Conservation (phyloP, 2,329 filamentous ascomycete genomes). For the Albifimbria verrucaria region DNA sequence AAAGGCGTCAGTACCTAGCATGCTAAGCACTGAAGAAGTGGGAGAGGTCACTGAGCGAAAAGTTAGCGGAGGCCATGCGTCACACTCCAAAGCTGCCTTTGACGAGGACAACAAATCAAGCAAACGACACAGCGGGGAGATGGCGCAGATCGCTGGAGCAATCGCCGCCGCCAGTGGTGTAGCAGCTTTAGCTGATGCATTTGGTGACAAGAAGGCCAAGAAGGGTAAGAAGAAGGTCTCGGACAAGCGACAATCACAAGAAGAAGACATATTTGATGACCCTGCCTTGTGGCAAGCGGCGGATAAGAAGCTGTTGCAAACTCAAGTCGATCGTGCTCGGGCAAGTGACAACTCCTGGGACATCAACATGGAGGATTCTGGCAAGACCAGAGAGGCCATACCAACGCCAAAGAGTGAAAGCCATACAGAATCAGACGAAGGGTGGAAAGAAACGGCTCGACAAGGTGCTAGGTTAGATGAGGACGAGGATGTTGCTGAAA, state of each 20-base stretch:
- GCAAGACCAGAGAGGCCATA: conserved; percentile 11
- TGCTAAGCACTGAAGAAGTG: no score
- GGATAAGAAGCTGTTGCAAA: conserved; percentile 31
- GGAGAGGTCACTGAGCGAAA: no score
- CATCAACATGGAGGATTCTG: background rate
- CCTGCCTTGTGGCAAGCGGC: conserved; percentile 40
- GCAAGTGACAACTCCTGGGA: conserved; percentile 27
- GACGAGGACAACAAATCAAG: background rate
- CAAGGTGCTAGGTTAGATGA: conserved; percentile 20
- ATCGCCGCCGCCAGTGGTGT: conserved; percentile 23
- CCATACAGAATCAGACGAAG: conserved; percentile 15
- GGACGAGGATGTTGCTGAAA: conserved; percentile 28
- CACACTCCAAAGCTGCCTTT: background rate
- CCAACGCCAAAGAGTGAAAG: conserved; percentile 12
- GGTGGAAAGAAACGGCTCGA: conserved; percentile 18
- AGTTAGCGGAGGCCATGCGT: no score
- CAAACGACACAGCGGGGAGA: background rate
- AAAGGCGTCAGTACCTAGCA: no score
- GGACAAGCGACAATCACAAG: conserved; percentile 34
- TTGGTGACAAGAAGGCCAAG: conserved; percentile 32
- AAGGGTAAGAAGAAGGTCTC: conserved; percentile 35
- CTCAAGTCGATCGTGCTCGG: conserved; percentile 8
- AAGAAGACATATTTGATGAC: conserved; percentile 44
- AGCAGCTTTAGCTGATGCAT: conserved; percentile 28
- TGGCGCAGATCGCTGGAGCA: conserved; percentile 9